phyloP scores from a whole-genome alignment of 2,329 filamentous ascomycete genomes.

The Trichophyton benhamiae region DNA sequence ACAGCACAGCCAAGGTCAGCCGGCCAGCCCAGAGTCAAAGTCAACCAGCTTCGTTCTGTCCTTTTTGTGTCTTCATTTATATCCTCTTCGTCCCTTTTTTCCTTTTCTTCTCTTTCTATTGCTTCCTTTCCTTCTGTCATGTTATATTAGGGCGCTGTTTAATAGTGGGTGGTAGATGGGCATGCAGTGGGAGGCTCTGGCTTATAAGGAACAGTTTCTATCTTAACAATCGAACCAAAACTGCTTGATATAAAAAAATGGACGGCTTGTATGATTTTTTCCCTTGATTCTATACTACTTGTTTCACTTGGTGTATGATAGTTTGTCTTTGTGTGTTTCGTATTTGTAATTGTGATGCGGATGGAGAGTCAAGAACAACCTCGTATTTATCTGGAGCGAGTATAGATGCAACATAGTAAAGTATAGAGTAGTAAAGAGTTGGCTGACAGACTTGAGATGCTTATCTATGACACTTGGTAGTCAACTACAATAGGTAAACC shows the following conservation, averaged over 20 bases:
- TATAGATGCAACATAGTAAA: too few species aligned
- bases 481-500: too few species aligned
- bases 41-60: not conserved
- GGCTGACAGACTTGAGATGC: too few species aligned
- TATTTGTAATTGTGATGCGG: too few species aligned
- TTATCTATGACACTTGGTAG: too few species aligned
- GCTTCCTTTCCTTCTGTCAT: slow-evolving; percentile 1
- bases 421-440: too few species aligned
- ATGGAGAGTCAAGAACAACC: too few species aligned
- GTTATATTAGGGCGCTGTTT: slow-evolving; percentile 28
- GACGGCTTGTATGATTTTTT: not conserved
- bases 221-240: not conserved
- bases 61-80: not conserved
- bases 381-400: too few species aligned
- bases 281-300: too few species aligned
- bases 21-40: not conserved
- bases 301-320: too few species aligned
- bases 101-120: too few species aligned
- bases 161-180: slow-evolving; percentile 28
- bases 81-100: not conserved
- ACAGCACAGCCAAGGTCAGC: not conserved
- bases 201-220: not conserved
- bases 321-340: not conserved
- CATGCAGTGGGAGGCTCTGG: slow-evolving; percentile 12
- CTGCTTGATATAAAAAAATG: not conserved